Conservation (phyloP, 2,329 filamentous ascomycete species). For the Cryphonectria naterciae region DNA sequence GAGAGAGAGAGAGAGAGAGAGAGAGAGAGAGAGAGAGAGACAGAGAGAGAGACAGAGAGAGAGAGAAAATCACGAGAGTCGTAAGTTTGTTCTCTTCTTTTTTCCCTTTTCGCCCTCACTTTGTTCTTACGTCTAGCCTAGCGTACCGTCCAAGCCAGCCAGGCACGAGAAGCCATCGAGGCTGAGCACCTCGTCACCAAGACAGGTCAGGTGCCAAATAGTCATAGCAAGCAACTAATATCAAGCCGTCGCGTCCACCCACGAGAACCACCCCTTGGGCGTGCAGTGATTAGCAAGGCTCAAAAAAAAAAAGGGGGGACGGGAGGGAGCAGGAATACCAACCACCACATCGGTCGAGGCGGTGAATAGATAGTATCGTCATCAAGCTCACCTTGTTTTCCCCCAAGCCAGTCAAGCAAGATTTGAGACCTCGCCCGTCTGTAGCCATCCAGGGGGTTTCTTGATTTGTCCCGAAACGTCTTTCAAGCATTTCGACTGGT, state of each 20-base stretch:
- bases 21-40: too few species aligned
- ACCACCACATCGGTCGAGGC: not conserved
- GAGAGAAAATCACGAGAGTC: too few species aligned
- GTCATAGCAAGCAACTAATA: not conserved
- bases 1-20: too few species aligned
- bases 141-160: too few species aligned
- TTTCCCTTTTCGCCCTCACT: too few species aligned
- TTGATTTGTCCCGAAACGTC: not conserved
- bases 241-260: too few species aligned
- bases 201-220: not conserved
- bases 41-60: too few species aligned
- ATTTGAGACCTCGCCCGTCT: not conserved
- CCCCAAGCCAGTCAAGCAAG: not conserved
- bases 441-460: not conserved
- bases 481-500: not conserved
- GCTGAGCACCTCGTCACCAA: not conserved
- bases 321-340: not conserved
- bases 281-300: not conserved
- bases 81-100: too few species aligned
- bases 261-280: not conserved
- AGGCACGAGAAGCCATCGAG: not conserved
- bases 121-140: too few species aligned
- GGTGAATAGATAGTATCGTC: not conserved
- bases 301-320: too few species aligned
- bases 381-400: not conserved